Base-by-base conservation (phyloP, 208 protist genomes). In the Trypanosoma cruzi region DNA sequence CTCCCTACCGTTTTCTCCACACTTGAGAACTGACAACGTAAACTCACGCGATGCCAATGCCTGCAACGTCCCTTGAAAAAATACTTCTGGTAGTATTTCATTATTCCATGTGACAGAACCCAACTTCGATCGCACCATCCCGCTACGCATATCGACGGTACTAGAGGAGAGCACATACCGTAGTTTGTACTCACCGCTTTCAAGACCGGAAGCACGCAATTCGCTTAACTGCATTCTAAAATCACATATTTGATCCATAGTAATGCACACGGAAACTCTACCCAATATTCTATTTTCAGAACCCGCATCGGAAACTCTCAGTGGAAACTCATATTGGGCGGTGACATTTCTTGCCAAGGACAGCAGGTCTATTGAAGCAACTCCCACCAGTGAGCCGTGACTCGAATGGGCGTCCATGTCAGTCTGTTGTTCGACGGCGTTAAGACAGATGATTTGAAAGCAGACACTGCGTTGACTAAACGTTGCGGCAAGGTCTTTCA, bases 201-300 rank as follows among this genome's bases (percentile, higher is more conserved):
- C 48, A 18, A 71, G 4, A 24, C 57, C 66, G 44, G 56, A 71
- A 20, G 40, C 66, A 46, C 57, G 40, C 31, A 71, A 4, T 31
- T 63, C 26, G 16, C 48, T 57, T 10, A 71, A 28, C 31, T 46
- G 54, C 22, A 71, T 0, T 48, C 54, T 57, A 0, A 57, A 37
- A 64, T 55, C 42, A 16, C 56, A 37, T 3, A 62, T 44, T 36
- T 71, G 66, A 20, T 64, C 48, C 54, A 71, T 64, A 28, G 29
- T 40, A 57, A 71, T 31, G 52, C 29, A 53, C 4, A 50, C 22
- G 14, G 64, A 69, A 22, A 69, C 28, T 24, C 2, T 16, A 11
- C 64, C 64, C 6, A 61, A 22, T 24, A 26, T 64, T 29, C 34
- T 40, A 36, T 1, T 11, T 58, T 3, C 3, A 8, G 31, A 29